phyloP scores from a whole-genome alignment of 148 eudicot genomes.

The Vaccinium vitisidaea region DNA sequence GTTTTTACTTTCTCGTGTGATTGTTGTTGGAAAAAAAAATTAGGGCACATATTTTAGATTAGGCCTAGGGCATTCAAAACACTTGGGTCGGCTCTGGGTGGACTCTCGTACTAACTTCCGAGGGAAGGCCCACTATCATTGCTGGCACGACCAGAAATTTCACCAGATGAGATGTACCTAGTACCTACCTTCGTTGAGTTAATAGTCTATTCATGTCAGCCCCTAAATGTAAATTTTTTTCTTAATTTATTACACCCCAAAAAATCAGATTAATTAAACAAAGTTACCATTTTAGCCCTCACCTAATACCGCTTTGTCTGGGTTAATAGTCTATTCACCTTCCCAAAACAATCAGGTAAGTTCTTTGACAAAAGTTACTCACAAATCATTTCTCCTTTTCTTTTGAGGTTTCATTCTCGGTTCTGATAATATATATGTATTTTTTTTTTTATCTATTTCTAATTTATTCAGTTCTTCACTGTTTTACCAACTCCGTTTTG shows the following conservation, averaged over 20 bases:
- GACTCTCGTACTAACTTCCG: too few species aligned
- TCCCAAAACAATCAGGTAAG: not conserved
- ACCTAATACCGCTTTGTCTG: conserved; percentile 14
- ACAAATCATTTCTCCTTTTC: not conserved
- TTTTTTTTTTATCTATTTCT: too few species aligned
- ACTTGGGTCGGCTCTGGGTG: too few species aligned
- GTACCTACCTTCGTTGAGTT: not conserved
- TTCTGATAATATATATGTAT: too few species aligned
- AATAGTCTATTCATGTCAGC: too few species aligned
- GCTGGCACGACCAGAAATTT: not conserved
- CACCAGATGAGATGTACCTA: not conserved
- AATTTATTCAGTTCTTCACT: not conserved
- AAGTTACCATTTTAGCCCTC: conserved; percentile 11
- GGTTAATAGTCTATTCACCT: not conserved
- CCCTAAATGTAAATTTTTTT: too few species aligned
- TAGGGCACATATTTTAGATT: too few species aligned
- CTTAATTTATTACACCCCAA: too few species aligned
- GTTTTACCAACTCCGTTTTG: not conserved
- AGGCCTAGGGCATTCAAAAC: too few species aligned
- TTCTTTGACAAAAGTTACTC: not conserved
- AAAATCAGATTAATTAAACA: too few species aligned
- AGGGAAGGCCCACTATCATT: not conserved
- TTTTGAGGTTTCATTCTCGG: not conserved
- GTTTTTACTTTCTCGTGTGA: too few species aligned
- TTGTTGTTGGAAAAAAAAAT: too few species aligned